phyloP scores from a whole-genome alignment of 371 early-diverging fungal genomes.

The Entomophthora muscae region DNA sequence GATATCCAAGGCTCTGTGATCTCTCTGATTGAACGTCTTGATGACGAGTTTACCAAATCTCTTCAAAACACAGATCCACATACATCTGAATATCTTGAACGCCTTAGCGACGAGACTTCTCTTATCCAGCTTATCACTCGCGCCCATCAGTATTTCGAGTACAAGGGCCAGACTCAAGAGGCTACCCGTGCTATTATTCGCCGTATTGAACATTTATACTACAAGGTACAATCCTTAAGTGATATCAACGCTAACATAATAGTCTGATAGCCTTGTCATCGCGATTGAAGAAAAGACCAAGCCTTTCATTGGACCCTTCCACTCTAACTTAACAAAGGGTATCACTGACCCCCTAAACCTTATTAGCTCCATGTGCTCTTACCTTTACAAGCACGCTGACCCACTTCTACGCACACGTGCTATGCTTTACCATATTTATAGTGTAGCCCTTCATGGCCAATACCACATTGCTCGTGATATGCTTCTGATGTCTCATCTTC shows the following conservation, averaged over 20 bases:
- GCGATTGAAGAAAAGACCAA: slow-evolving; percentile 20
- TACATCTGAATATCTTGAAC: slow-evolving; percentile 87
- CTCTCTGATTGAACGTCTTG: slow-evolving; percentile 80
- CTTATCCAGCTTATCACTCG: slow-evolving; percentile 79
- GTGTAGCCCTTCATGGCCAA: slow-evolving; percentile 85
- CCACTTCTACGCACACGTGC: slow-evolving; percentile 85
- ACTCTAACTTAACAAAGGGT: slow-evolving; percentile 13
- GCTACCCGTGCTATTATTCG: slow-evolving; percentile 61
- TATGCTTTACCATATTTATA: slow-evolving; percentile 91
- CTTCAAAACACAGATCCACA: slow-evolving; percentile 92
- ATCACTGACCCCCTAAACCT: slow-evolving; percentile 33
- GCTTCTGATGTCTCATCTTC: slow-evolving; percentile 93
- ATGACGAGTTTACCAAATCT: slow-evolving; percentile 90
- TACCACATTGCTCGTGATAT: slow-evolving; percentile 89
- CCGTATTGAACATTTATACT: slow-evolving; percentile 89
- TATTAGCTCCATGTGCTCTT: slow-evolving; percentile 64
- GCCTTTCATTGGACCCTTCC: slow-evolving; percentile 18
- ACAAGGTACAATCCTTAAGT: slow-evolving; percentile 37
- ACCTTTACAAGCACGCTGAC: slow-evolving; percentile 67
- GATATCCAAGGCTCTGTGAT: slow-evolving; percentile 70
- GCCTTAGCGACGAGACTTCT: slow-evolving; percentile 76
- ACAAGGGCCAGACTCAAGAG: slow-evolving; percentile 31
- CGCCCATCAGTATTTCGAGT: slow-evolving; percentile 59
- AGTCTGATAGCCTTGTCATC: slow-evolving; percentile 31
- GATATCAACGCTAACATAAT: background rate